phyloP scores from a whole-genome alignment of 345 rosid species.

The Triadica sebifera region DNA sequence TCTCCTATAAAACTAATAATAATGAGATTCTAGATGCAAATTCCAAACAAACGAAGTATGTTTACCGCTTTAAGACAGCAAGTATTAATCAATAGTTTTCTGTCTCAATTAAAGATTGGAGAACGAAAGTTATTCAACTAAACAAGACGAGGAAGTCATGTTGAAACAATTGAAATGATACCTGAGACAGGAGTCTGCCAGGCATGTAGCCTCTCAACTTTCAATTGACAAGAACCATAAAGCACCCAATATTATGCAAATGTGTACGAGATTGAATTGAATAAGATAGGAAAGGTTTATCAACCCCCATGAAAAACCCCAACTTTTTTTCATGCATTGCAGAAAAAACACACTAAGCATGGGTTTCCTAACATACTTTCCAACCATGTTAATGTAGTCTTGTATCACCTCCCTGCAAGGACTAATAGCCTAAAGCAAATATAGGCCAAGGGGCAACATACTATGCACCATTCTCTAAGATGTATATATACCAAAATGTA shows the following conservation, averaged over 20 bases:
- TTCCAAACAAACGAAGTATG: not conserved
- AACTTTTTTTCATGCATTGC: not conserved
- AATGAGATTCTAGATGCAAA: not conserved
- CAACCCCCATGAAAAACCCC: not conserved
- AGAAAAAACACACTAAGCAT: not conserved
- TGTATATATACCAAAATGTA: not conserved
- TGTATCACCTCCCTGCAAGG: not conserved
- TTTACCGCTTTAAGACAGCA: not conserved
- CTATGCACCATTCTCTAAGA: not conserved
- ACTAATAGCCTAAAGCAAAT: not conserved
- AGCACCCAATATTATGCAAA: not conserved
- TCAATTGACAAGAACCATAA: not conserved
- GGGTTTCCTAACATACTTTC: not conserved
- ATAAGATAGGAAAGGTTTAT: too few species aligned
- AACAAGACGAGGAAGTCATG: not conserved
- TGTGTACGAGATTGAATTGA: not conserved
- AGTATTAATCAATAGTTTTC: not conserved
- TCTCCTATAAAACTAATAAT: not conserved
- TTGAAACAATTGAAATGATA: not conserved
- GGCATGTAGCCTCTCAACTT: not conserved
- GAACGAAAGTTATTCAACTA: not conserved
- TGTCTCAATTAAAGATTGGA: not conserved
- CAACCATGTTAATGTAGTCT: not conserved
- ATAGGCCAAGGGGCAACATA: constrained; percentile 2
- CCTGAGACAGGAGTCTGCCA: not conserved